Evolutionary conservation across 176 grass and related monocot species (phyloP).

Genomic region (Pontederia paniculata): DNA sequence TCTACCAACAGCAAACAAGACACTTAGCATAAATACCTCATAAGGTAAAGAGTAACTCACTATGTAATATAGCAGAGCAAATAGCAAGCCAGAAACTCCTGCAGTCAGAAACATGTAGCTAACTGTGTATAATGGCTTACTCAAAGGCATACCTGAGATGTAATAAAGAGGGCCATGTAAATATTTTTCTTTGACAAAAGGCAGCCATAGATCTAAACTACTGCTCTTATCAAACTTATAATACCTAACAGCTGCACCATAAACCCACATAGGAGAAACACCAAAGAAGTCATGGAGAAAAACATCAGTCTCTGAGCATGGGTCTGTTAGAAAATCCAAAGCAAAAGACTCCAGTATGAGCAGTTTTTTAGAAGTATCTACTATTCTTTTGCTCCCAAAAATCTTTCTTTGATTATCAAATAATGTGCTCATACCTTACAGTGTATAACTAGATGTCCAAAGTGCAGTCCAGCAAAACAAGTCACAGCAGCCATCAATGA

Average conservation of each 20-base stretch:
- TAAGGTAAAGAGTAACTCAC: conserved; percentile 36
- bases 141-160: conserved; percentile 80
- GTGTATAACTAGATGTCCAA: conserved; percentile 76
- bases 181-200: neutral
- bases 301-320: conserved; percentile 50
- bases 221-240: neutral
- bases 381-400: neutral
- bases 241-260: conserved; percentile 60
- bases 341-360: neutral
- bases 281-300: conserved; percentile 48
- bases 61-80: conserved; percentile 62
- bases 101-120: conserved; percentile 80
- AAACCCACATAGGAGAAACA: conserved; percentile 52
- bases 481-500: conserved; percentile 72
- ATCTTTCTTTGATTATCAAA: neutral
- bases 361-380: conserved; percentile 7
- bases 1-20: neutral
- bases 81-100: conserved; percentile 64
- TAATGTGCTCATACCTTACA: conserved; percentile 40
- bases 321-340: conserved; percentile 29
- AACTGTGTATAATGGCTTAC: conserved; percentile 81
- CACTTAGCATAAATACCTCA: neutral
- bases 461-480: conserved; percentile 81
- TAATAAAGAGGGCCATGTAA: conserved; percentile 11
- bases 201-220: neutral